Evolutionary conservation across 1,139 yeast genomes (phyloP).

Genomic region (Schizosaccharomyces versatilis): DNA sequence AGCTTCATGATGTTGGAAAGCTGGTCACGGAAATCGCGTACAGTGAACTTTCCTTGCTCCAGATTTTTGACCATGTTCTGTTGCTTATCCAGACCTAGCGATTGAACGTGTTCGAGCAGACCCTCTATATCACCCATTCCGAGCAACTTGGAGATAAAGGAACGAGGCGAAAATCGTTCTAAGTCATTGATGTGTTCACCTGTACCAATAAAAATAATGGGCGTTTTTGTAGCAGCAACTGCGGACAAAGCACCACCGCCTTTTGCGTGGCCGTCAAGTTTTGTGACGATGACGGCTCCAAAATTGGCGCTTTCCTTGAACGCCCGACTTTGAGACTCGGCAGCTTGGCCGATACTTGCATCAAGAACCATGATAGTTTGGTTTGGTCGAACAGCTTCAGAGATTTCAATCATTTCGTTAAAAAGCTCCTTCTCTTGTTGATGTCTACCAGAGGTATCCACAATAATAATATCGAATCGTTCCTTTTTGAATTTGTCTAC

Average conservation of each 20-base stretch:
- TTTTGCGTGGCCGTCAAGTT: slow-evolving; percentile 96
- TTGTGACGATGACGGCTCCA: slow-evolving; percentile 85
- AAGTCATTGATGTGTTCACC: slow-evolving; percentile 92
- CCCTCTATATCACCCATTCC: slow-evolving; percentile 95
- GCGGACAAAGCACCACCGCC: slow-evolving; percentile 99
- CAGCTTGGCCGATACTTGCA: slow-evolving; percentile 96
- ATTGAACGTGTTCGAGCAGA: slow-evolving; percentile 77
- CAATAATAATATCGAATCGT: slow-evolving; percentile 78
- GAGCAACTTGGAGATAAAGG: slow-evolving; percentile 67
- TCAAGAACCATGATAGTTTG: slow-evolving; percentile 96
- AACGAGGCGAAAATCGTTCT: slow-evolving; percentile 74
- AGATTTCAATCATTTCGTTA: slow-evolving; percentile 84
- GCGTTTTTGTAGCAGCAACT: slow-evolving; percentile 89
- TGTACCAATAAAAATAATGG: slow-evolving; percentile 91
- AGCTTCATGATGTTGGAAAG: slow-evolving; percentile 81
- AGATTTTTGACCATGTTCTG: slow-evolving; percentile 69
- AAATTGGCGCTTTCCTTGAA: slow-evolving; percentile 82
- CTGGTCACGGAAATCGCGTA: slow-evolving; percentile 80
- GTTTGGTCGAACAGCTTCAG: slow-evolving; percentile 64
- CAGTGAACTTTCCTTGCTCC: slow-evolving; percentile 84
- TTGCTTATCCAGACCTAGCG: slow-evolving; percentile 72
- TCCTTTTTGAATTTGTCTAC: slow-evolving; percentile 69
- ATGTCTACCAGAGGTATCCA: slow-evolving; percentile 95
- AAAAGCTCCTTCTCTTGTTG: slow-evolving; percentile 83
- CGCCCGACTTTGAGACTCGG: slow-evolving; percentile 83